A percentile compares a stretch with the other conserved stretches of the same genome.
These are phyloP conservation scores for Colletotrichum simmondsii DNA, from an alignment of 2,329 filamentous ascomycete genomes.

Conservation along the genomic window DNA sequence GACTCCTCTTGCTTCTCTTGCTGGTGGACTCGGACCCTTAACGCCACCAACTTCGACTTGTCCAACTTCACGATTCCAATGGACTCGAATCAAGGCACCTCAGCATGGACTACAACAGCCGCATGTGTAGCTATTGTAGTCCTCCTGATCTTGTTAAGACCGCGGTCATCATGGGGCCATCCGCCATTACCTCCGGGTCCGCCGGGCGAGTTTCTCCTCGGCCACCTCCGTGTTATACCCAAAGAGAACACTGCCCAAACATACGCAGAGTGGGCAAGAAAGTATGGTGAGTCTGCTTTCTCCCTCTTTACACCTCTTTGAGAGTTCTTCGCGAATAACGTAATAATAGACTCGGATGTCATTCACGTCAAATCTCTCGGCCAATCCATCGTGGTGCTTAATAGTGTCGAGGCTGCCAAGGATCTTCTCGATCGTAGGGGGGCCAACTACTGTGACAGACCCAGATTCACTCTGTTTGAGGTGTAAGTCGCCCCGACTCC, in stretches of 20 bases:
- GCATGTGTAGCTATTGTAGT: conserved; percentile 17
- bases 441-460: conserved; percentile 55
- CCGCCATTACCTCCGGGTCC: conserved; percentile 34
- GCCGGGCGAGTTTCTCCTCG: conserved; percentile 45
- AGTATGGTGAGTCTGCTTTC: conserved; percentile 65
- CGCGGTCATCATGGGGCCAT: conserved; percentile 20
- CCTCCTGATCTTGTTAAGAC: conserved; percentile 12
- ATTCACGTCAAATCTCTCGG: conserved; percentile 45
- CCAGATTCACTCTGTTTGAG: conserved; percentile 55
- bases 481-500: conserved; percentile 35
- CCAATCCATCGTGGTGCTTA: conserved; percentile 53
- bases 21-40: not conserved
- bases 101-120: conserved; percentile 15
- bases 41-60: not conserved
- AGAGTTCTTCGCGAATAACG: not conserved
- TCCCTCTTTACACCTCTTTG: not conserved
- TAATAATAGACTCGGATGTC: conserved; percentile 40
- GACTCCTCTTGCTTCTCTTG: not conserved
- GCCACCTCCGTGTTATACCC: conserved; percentile 50
- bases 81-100: not conserved
- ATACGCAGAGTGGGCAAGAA: conserved; percentile 34
- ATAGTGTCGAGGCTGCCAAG: conserved; percentile 52
- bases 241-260: conserved; percentile 30
- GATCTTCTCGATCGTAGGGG: conserved; percentile 58
- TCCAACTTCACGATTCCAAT: not conserved